phyloP scores from a whole-genome alignment of 2,329 filamentous ascomycete genomes.

The Thielaviopsis populi region DNA sequence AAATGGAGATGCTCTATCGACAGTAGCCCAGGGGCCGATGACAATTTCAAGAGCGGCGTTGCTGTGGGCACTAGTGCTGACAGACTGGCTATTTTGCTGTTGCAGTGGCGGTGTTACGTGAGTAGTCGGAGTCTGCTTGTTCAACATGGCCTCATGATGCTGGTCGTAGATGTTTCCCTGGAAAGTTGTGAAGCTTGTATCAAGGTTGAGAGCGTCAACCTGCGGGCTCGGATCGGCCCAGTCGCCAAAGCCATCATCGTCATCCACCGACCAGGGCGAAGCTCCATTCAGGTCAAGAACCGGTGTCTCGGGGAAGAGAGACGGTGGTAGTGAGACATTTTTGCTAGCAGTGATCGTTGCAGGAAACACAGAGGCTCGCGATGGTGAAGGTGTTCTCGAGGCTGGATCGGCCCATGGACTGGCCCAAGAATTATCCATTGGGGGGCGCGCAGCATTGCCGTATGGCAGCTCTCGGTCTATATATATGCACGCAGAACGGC shows the following conservation, averaged over 20 bases:
- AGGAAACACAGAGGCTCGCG: background rate
- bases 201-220: conserved; percentile 8
- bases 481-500: background rate
- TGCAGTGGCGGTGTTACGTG: background rate
- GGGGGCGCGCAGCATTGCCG: conserved; percentile 12
- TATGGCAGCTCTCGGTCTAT: background rate
- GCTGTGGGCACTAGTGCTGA: background rate
- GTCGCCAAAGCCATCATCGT: conserved; percentile 11
- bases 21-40: conserved; percentile 14
- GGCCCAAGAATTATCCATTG: conserved; percentile 49
- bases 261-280: conserved; percentile 10
- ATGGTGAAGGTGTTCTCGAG: conserved; percentile 15
- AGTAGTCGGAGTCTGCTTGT: background rate
- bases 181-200: conserved; percentile 6
- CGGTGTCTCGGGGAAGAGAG: background rate
- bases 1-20: conserved; percentile 3
- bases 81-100: background rate
- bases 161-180: conserved; percentile 1
- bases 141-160: background rate
- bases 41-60: background rate
- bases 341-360: background rate
- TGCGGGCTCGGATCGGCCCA: conserved; percentile 3
- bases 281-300: conserved; percentile 10
- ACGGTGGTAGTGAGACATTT: conserved; percentile 4
- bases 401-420: conserved; percentile 39